Conservation (phyloP, 148 eudicot genomes). For the Fallopia convolvulus region DNA sequence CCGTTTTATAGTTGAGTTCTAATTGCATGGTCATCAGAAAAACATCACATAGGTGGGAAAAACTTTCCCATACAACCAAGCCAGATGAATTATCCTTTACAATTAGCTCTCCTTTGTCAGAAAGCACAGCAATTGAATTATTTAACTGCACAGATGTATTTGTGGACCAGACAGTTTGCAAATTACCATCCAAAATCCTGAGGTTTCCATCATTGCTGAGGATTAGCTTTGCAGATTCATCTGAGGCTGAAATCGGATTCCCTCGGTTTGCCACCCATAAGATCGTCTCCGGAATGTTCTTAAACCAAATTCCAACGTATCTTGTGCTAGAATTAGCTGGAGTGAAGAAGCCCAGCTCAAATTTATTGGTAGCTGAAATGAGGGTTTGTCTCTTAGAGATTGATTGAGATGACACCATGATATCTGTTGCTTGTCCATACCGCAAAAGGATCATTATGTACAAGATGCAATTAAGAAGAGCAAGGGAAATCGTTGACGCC, state of each 20-base stretch:
- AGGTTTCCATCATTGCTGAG: conserved; percentile 28
- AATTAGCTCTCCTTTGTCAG: conserved; percentile 32
- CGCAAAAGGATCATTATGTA: not conserved
- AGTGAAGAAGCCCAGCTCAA: conserved; percentile 30
- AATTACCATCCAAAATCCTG: conserved; percentile 19
- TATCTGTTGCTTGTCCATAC: not conserved
- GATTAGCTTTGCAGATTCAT: conserved; percentile 20
- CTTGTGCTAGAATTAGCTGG: conserved; percentile 25
- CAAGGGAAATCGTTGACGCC: no score
- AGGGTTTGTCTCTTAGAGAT: not conserved
- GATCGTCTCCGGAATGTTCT: conserved; percentile 6
- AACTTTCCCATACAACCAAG: conserved; percentile 24
- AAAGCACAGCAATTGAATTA: conserved; percentile 18
- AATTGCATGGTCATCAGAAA: conserved; percentile 18
- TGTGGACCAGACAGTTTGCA: conserved; percentile 31
- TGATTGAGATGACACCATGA: not conserved
- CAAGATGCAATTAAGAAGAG: no score
- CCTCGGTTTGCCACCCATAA: conserved; percentile 49
- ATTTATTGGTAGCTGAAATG: conserved; percentile 4
- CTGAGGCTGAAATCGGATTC: conserved; percentile 24
- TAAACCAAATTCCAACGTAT: conserved; percentile 38
- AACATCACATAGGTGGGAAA: conserved; percentile 25
- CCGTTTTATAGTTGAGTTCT: no score
- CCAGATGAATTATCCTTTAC: conserved; percentile 14
- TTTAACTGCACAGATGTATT: conserved; percentile 7